Percentiles rank a stretch among this genome's conserved stretches.
These are phyloP conservation scores for Graphiopsis chlorocephala DNA, from an alignment of 2,329 filamentous ascomycete genomes.

Conservation along the genomic window DNA sequence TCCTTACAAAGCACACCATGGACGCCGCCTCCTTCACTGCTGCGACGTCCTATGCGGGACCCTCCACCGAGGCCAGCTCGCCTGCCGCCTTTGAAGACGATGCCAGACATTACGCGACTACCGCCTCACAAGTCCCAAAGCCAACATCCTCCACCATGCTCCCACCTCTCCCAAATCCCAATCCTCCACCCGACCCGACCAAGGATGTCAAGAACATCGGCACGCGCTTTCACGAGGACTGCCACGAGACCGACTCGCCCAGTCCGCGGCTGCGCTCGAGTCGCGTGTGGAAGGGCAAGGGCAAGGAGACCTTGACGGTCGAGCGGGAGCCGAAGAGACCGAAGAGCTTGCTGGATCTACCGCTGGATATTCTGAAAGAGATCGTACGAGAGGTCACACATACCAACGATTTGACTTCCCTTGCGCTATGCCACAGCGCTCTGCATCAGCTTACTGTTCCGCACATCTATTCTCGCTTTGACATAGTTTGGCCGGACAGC, in stretches of 20 bases:
- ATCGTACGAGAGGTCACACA: constrained; percentile 79
- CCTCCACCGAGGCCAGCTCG: constrained; percentile 23
- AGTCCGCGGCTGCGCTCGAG: constrained; percentile 35
- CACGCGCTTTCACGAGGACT: constrained; percentile 32
- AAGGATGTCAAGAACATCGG: constrained; percentile 31
- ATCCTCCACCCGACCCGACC: constrained; percentile 19
- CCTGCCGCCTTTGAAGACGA: constrained; percentile 28
- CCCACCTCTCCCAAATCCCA: constrained; percentile 14
- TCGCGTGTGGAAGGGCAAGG: constrained; percentile 50
- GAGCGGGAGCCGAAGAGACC: constrained; percentile 50
- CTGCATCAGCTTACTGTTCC: constrained; percentile 73
- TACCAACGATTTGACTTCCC: constrained; percentile 75
- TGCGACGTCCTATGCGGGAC: constrained; percentile 17
- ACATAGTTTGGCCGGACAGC: constrained; percentile 83
- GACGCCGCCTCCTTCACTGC: constrained; percentile 7
- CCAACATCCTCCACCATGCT: constrained; percentile 22
- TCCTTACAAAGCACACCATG: constrained; percentile 3
- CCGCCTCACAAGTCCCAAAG: constrained; percentile 29
- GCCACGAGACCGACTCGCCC: constrained; percentile 28
- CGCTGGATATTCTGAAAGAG: constrained; percentile 72
- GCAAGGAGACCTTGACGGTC: constrained; percentile 37
- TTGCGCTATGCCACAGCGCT: constrained; percentile 74
- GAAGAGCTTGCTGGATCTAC: constrained; percentile 68
- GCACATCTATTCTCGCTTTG: constrained; percentile 79
- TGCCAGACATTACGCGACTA: constrained; percentile 28